Percentiles rank a stretch among this genome's conserved stretches.
phyloP scores from a whole-genome alignment of 2,329 filamentous ascomycete genomes.

The Cladosporium colombiae region DNA sequence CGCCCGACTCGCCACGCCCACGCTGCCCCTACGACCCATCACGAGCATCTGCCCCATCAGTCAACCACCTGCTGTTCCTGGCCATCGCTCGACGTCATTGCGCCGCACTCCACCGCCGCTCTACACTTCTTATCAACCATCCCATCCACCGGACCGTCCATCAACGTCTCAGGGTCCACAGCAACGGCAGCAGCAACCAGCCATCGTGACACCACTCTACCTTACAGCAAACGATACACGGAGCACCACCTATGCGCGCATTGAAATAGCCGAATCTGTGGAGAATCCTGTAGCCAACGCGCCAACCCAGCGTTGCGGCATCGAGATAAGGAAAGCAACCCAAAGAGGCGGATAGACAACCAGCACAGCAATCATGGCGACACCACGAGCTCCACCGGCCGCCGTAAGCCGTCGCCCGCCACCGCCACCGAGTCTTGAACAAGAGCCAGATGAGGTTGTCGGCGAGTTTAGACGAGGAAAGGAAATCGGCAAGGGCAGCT shows the following conservation, averaged over 20 bases:
- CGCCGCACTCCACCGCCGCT: neutral
- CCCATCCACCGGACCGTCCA: slow-evolving; percentile 10
- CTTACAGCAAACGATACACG: neutral
- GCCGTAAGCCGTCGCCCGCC: slow-evolving; percentile 39
- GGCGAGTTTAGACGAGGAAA: slow-evolving; percentile 80
- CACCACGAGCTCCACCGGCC: slow-evolving; percentile 28
- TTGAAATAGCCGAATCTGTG: neutral
- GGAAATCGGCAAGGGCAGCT: slow-evolving; percentile 96
- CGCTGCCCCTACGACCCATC: slow-evolving; percentile 15
- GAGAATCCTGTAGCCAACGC: neutral
- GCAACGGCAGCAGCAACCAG: neutral
- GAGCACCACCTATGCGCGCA: slow-evolving; percentile 11
- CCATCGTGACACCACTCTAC: slow-evolving; percentile 6
- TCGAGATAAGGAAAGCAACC: neutral
- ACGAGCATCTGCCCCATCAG: slow-evolving; percentile 10
- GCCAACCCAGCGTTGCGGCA: neutral
- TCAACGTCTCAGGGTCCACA: slow-evolving; percentile 16
- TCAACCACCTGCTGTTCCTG: slow-evolving; percentile 5
- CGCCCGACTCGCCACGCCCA: slow-evolving; percentile 14
- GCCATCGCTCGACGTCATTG: slow-evolving; percentile 8
- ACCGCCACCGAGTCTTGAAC: slow-evolving; percentile 31
- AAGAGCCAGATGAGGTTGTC: slow-evolving; percentile 50
- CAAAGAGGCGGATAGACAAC: slow-evolving; percentile 5
- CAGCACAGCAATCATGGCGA: slow-evolving; percentile 32
- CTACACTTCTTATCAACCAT: slow-evolving; percentile 7